A percentile compares a stretch with the other conserved stretches of the same genome.
Conservation (phyloP, 768 basidiomycete genomes). For the Boletus vinaceobasis region DNA sequence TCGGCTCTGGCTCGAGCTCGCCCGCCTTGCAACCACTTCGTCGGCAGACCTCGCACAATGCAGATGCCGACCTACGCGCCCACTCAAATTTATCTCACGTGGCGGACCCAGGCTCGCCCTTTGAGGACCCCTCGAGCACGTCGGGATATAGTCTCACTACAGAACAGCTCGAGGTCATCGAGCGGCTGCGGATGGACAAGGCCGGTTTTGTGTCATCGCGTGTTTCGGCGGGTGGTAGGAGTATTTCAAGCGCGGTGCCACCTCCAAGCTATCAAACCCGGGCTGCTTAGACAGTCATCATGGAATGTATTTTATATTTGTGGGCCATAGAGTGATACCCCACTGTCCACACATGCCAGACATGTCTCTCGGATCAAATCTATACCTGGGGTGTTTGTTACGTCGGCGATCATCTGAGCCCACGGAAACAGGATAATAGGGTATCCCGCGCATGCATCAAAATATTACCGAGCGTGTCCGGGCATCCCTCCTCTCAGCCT, state of each 20-base stretch:
- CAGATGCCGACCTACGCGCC: not conserved
- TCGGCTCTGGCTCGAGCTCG: not conserved
- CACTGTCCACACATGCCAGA: not conserved
- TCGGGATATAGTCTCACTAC: slow-evolving; percentile 7
- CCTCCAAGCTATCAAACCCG: slow-evolving; percentile 23
- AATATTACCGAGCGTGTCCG: no score
- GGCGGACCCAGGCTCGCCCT: not conserved
- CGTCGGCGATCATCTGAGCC: not conserved
- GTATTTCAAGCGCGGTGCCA: slow-evolving; percentile 3
- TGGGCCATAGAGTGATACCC: not conserved
- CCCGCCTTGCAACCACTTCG: slow-evolving; percentile 3
- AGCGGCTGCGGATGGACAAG: slow-evolving; percentile 4
- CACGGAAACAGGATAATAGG: not conserved
- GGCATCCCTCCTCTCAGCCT: no score
- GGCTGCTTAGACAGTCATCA: not conserved
- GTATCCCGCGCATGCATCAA: no score
- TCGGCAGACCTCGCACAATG: not conserved
- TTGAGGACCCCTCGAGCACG: not conserved
- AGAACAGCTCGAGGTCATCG: slow-evolving; percentile 13
- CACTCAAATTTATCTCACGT: not conserved
- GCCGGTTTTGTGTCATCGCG: not conserved
- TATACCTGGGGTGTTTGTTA: not conserved
- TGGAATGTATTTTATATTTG: no score
- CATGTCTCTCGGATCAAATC: not conserved
- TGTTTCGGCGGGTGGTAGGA: not conserved